Evolutionary conservation across 2,329 filamentous ascomycete species (phyloP), one percentile per base, ranked within the genome.

Genomic region (Aspergillus awamori): DNA sequence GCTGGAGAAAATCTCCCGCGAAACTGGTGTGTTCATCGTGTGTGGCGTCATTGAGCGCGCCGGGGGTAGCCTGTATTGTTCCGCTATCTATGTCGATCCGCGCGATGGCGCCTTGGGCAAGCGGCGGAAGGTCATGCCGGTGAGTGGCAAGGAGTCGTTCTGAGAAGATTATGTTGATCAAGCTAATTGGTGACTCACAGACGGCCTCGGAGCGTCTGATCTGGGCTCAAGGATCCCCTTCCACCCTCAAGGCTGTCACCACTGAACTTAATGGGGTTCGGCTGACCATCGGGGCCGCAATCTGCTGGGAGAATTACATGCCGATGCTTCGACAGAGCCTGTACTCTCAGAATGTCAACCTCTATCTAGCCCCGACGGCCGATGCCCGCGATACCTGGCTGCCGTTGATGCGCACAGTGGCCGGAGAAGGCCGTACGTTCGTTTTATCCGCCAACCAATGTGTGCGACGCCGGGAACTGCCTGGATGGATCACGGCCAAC

Each of bases 301-400:
- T 98, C 67, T 97, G 93, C 81, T 97, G 93, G 93, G 93, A 98
- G 76, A 97, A 91, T 76, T 96, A 94, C 79, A 97, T 97, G 93
- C 93, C 93, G 0, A 80, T 97, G 17, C 82, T 97, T 7, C 86
- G 94, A 17, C 90, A 96, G 73, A 84, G 87, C 15, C 82, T 97
- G 39, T 98, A 97, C 76, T 84, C 87, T 2, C 94, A 97, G 76
- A 96, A 96, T 72, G 87, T 97, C 70, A 96, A 96, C 74, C 79
- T 97, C 11, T 97, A 94, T 77, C 86, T 97, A 2, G 93, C 93
- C 0, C 94, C 94, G 0, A 97, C 93, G 0, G 93, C 93, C 1
- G 94, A 97, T 78, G 86, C 83, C 20, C 84, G 93, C 63, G 90
- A 94, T 69, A 87, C 91, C 0, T 98, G 94, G 94, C 77, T 91